Base-by-base conservation (phyloP, 495 filamentous ascomycete genomes). In the Penicillium malachiteum region DNA sequence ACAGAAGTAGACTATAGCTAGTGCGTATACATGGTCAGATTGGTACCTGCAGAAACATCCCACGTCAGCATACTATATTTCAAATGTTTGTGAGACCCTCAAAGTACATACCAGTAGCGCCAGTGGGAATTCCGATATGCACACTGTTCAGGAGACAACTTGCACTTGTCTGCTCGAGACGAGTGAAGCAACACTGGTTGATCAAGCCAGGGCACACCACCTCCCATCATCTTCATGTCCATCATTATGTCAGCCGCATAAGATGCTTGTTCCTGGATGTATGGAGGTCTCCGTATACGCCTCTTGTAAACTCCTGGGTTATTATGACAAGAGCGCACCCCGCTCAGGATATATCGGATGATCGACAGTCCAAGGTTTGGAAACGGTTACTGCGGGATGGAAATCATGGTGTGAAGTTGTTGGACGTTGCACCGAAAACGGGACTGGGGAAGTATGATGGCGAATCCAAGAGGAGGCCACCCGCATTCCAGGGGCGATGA, bases 21-120 rank as follows among this genome's bases (percentile, higher is more conserved):
- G 64, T 5, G 77, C 78, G 51, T 78, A 84, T n/a, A 75, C 67
- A 56, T 78, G 73, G 55, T 83, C 80, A 13, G 79, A 75, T 50
- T 79, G 49, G 39, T 82, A 83, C 78, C 78, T 80, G 30, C n/a
- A 48, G 35, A 1, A 34, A 40, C 30, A 30, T 55, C 17, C 4
- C 14, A 38, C 26, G 32, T 50, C 8, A 60, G 57, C n/a, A 45
- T 55, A 32, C 48, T 17, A 13, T 26, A 26, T 26, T 26, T 32
- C 16, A 44, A 17, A 12, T 17, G 33, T 26, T 13, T 16, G 51
- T 26, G 21, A 26, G 21, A 26, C 21, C 21, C 21, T 26, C 21
- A 26, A 26, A 26, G 21, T 26, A 37, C 57, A 43, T 65, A 74
- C 80, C 79, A 83, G 56, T 76, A 78, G 47, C 73, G 59, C 80